phyloP scores from a whole-genome alignment of 1,284 basidiomycete genomes.

The Rhodotorula glutinis region DNA sequence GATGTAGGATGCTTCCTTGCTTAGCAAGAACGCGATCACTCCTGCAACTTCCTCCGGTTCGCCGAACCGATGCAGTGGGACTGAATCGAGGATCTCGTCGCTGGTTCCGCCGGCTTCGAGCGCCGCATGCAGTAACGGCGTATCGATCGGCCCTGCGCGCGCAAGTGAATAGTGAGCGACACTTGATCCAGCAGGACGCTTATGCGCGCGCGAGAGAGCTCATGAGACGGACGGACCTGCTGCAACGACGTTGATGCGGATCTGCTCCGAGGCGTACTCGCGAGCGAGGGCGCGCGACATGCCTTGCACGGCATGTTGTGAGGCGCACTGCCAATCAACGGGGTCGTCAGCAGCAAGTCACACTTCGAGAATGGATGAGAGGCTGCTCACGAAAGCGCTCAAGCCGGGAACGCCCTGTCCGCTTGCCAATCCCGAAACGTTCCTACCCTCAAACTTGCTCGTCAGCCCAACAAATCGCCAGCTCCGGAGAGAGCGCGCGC shows the following conservation, averaged over 20 bases:
- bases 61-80: conserved; percentile 30
- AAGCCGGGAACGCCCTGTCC: conserved; percentile 12
- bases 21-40: conserved; percentile 33
- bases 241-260: conserved; percentile 38
- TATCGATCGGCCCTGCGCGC: conserved; percentile 24
- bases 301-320: conserved; percentile 37
- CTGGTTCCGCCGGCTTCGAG: conserved; percentile 7
- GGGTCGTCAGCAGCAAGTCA: no score
- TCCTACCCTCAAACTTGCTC: background rate
- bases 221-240: conserved; percentile 7
- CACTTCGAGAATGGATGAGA: background rate
- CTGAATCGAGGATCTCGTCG: conserved; percentile 11
- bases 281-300: conserved; percentile 28
- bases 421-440: conserved; percentile 4
- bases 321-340: conserved; percentile 39
- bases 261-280: conserved; percentile 13
- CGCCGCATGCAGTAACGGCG: conserved; percentile 12
- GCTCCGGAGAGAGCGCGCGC: background rate
- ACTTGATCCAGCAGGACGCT: no score
- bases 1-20: conserved; percentile 27
- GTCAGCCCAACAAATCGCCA: conserved; percentile 27
- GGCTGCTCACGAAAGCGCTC: conserved; percentile 13
- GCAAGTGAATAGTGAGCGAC: no score
- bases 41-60: conserved; percentile 33
- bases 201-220: no score